These are phyloP conservation scores for Boletus eberwhitei DNA, from an alignment of 768 basidiomycete species.

Conservation along the genomic window DNA sequence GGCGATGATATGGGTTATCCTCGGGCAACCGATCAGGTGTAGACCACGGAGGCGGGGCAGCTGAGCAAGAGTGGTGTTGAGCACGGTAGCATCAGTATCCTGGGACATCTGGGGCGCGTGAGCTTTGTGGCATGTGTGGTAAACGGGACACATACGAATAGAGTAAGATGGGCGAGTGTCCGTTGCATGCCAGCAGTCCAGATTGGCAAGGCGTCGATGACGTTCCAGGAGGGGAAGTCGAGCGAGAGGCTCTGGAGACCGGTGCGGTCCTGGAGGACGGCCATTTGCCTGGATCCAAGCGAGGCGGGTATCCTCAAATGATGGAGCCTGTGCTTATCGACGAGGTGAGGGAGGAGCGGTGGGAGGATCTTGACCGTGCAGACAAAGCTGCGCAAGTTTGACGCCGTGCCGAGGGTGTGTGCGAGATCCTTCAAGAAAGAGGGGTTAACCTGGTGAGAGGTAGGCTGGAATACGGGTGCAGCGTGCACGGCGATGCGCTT, in stretches of 20 bases:
- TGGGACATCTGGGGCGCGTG: constrained; percentile 45
- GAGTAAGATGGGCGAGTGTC: constrained; percentile 51
- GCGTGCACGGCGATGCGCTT: constrained; percentile 54
- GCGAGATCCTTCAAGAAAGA: constrained; percentile 52
- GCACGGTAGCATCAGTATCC: constrained; percentile 50
- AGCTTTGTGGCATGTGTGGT: background rate
- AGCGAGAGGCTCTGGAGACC: constrained; percentile 47
- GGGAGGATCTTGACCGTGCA: constrained; percentile 48
- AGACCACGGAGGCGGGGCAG: constrained; percentile 55
- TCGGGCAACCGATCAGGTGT: constrained; percentile 59
- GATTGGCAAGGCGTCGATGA: constrained; percentile 53
- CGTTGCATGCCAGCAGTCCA: constrained; percentile 47
- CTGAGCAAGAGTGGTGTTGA: constrained; percentile 45
- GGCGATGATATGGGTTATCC: constrained; percentile 50
- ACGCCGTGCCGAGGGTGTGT: constrained; percentile 44
- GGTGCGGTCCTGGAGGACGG: constrained; percentile 39
- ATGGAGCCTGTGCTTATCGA: constrained; percentile 42
- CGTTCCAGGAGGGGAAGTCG: constrained; percentile 60
- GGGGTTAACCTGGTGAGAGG: constrained; percentile 33
- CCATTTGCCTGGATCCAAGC: constrained; percentile 51
- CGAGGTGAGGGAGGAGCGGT: constrained; percentile 46
- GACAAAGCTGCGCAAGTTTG: constrained; percentile 54
- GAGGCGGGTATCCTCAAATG: constrained; percentile 48
- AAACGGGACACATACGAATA: constrained; percentile 48
- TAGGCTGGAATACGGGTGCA: constrained; percentile 40